Evolutionary conservation across 805 yeast species (phyloP).

Genomic region (Starmerella vitae): DNA sequence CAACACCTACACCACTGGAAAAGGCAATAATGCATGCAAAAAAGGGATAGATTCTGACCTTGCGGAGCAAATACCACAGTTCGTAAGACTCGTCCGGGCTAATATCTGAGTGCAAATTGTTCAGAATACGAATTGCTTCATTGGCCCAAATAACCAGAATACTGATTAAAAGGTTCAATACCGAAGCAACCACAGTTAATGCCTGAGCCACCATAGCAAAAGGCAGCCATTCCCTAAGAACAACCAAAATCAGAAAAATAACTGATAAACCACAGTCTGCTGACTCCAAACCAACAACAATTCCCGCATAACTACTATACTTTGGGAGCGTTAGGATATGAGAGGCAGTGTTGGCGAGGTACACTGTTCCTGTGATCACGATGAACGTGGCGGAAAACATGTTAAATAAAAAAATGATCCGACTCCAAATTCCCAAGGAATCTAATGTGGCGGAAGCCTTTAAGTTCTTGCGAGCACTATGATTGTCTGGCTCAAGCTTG

Average conservation of each 20-base stretch:
- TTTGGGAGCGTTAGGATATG: slow-evolving; percentile 9
- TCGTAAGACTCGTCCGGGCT: neutral
- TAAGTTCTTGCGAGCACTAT: neutral
- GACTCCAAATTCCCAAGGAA: slow-evolving; percentile 5
- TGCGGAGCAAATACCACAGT: slow-evolving; percentile 1
- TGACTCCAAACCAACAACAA: slow-evolving; percentile 16
- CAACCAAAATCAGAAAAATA: slow-evolving; percentile 16
- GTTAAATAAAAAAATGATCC: slow-evolving; percentile 8
- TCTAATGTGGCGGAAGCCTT: neutral
- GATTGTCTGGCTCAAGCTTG: slow-evolving; percentile 3
- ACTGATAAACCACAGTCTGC: slow-evolving; percentile 18
- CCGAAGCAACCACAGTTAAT: slow-evolving; percentile 16
- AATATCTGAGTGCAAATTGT: neutral
- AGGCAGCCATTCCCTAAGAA: slow-evolving; percentile 13
- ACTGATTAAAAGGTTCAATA: slow-evolving; percentile 19
- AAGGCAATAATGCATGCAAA: slow-evolving; percentile 19
- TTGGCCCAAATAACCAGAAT: slow-evolving; percentile 20
- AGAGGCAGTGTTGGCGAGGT: slow-evolving; percentile 16
- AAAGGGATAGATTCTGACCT: slow-evolving; percentile 17
- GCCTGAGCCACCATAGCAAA: slow-evolving; percentile 22
- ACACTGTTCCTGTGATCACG: slow-evolving; percentile 14
- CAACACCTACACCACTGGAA: slow-evolving; percentile 21
- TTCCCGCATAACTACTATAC: slow-evolving; percentile 7
- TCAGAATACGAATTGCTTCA: slow-evolving; percentile 5
- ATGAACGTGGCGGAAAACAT: slow-evolving; percentile 8